These are phyloP conservation scores for Corymbia calophylla DNA, from an alignment of 441 rosid species.

Conservation along the genomic window DNA sequence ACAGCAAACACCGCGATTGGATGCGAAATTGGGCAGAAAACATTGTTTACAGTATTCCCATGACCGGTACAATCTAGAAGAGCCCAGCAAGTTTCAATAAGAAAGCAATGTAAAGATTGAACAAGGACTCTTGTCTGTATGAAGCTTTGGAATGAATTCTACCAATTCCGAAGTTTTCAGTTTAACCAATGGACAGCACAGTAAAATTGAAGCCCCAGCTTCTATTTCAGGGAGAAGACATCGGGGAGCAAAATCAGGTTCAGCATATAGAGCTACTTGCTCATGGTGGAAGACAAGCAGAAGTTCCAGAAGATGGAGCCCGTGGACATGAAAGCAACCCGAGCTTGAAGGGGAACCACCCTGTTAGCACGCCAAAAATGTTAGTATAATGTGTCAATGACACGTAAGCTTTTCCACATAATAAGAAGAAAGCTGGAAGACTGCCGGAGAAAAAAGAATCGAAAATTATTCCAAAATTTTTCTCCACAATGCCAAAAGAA, in stretches of 20 bases:
- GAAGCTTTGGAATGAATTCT: background rate
- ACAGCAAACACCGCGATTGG: background rate
- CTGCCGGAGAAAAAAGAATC: background rate
- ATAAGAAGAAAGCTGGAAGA: background rate
- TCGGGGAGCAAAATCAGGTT: background rate
- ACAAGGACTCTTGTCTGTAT: background rate
- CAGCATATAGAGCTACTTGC: slow-evolving; percentile 37
- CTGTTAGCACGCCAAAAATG: slow-evolving; percentile 22
- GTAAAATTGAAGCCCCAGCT: background rate
- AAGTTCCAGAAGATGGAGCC: slow-evolving; percentile 94
- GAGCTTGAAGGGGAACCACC: slow-evolving; percentile 87
- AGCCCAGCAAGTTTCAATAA: background rate
- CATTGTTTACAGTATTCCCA: background rate
- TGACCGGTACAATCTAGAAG: background rate
- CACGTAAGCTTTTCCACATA: background rate
- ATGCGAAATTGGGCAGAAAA: background rate
- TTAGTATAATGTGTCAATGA: background rate
- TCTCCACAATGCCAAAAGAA: background rate
- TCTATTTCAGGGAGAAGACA: background rate
- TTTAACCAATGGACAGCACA: background rate
- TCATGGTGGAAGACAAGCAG: slow-evolving; percentile 75
- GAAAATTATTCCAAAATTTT: background rate
- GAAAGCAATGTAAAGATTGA: background rate
- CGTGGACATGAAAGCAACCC: slow-evolving; percentile 88
- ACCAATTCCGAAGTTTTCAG: background rate